Evolutionary conservation across 1,139 yeast genomes (phyloP), one percentile per base, ranked within the genome.

Genomic region (Blastobotrys capitulatus): DNA sequence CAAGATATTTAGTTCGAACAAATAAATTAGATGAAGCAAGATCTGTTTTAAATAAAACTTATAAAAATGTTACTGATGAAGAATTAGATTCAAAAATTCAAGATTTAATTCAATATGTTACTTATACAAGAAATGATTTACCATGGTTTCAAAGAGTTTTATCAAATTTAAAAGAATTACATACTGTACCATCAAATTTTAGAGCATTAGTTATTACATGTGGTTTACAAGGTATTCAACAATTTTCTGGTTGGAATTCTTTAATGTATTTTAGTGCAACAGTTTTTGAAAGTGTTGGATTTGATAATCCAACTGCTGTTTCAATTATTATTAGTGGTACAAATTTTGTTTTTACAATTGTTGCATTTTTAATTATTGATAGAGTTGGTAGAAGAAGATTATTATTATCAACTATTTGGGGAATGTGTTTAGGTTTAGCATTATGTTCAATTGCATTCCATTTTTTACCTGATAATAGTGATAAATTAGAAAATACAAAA

Each of bases 171-270:
- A 79, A 77, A 58, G 79, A 83, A 57, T 76, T 89, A 53, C 95
- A 88, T 66, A 67, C 73, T 0, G 78, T 78, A n/a, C 94, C 95
- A n/a, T 57, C 94, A 2, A 89, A 90, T 67, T 78, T 87, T 55
- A 78, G 97, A 60, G 97, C 97, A 7, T 75, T 90, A 54, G 73
- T 89, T 38, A 81, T 90, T 59, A 92, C 94, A 8, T 88, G 96
- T 73, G 96, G 94, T 20, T 72, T 90, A 57, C 97, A 90, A 70
- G 96, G 95, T 54, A 86, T 90, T 62, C 97, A 90, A 72, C 97
- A 90, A 69, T 88, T 89, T 60, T 86, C 95, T 18, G 97, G 97
- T 57, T 89, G 90, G 79, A 90, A 90, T 70, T 87, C 97, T 6
- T 77, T 90, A 60, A 86, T 89, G 95, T 90, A 90, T 70, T 90